These are phyloP conservation scores for Immersiella caudata DNA, from an alignment of 495 filamentous ascomycete species.

Conservation along the genomic window DNA sequence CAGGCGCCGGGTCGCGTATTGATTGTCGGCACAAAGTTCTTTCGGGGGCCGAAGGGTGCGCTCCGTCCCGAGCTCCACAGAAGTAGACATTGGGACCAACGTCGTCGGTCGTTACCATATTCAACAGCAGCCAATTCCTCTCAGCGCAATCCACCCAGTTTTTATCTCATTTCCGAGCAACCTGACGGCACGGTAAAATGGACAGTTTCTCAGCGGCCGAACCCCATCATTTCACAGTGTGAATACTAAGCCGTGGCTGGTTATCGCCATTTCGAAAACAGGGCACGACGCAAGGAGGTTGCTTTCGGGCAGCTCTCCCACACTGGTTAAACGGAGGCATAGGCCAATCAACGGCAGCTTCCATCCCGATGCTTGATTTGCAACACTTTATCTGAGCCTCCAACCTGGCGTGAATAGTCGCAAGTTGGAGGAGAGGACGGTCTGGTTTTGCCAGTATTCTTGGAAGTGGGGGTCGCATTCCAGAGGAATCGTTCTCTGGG, in stretches of 20 bases:
- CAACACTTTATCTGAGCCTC: not conserved
- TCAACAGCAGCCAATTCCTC: not conserved
- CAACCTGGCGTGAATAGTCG: not conserved
- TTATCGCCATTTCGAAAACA: not conserved
- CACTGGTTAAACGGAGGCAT: not conserved
- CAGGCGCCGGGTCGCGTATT: not conserved
- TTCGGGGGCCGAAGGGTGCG: not conserved
- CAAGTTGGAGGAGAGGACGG: not conserved
- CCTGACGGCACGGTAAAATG: too few species aligned
- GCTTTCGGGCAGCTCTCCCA: not conserved
- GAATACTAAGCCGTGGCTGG: not conserved
- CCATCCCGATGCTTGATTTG: not conserved
- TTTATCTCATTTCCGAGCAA: too few species aligned
- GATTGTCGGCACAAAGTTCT: not conserved
- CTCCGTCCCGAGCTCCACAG: not conserved
- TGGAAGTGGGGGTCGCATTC: constrained; percentile 20
- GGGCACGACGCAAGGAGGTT: not conserved
- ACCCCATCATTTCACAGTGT: too few species aligned
- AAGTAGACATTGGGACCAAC: not conserved
- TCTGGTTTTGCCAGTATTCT: constrained; percentile 2
- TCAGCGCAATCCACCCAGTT: too few species aligned
- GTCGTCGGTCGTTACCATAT: not conserved
- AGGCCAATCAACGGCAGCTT: constrained; percentile 5
- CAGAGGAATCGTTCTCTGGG: constrained; percentile 1
- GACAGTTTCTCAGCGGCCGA: too few species aligned